These are phyloP conservation scores for Fusarium piperis DNA, from an alignment of 2,329 filamentous ascomycete species.

Conservation along the genomic window DNA sequence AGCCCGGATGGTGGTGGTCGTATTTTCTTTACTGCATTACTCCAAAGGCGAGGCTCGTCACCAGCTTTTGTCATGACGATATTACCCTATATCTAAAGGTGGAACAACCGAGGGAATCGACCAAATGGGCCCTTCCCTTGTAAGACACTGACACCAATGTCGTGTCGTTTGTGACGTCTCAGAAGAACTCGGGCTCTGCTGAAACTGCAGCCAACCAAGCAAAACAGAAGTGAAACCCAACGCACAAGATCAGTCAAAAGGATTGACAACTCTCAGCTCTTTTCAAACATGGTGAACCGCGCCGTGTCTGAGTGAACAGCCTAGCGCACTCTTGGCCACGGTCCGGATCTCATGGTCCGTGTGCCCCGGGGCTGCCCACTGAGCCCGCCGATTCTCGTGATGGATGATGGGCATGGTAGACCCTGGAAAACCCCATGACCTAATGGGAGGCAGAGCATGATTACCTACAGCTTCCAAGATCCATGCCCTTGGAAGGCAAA, in stretches of 20 bases:
- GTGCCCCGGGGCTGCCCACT: constrained; percentile 29
- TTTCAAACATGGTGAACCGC: constrained; percentile 26
- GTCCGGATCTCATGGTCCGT: constrained; percentile 32
- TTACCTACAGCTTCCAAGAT: background rate
- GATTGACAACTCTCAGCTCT: constrained; percentile 19
- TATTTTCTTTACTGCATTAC: background rate
- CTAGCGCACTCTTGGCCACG: background rate
- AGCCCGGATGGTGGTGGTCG: background rate
- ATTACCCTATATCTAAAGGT: constrained; percentile 28
- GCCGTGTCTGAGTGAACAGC: constrained; percentile 24
- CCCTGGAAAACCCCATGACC: constrained; percentile 14
- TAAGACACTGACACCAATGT: constrained; percentile 16
- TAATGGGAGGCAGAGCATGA: constrained; percentile 12
- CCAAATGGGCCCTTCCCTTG: background rate
- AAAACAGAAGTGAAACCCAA: constrained; percentile 40
- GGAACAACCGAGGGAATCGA: background rate
- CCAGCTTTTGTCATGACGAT: background rate
- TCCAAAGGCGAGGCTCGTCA: background rate
- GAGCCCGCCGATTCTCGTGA: constrained; percentile 31
- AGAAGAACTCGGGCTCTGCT: constrained; percentile 10
- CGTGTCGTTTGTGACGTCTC: constrained; percentile 24
- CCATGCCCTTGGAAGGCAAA: background rate
- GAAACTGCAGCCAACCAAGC: constrained; percentile 15
- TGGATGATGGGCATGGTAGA: constrained; percentile 20
- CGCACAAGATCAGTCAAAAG: constrained; percentile 9